A percentile compares a stretch with the other conserved stretches of the same genome.
Conservation (phyloP, 768 basidiomycete species). For the Phlegmacium glaucopus region DNA sequence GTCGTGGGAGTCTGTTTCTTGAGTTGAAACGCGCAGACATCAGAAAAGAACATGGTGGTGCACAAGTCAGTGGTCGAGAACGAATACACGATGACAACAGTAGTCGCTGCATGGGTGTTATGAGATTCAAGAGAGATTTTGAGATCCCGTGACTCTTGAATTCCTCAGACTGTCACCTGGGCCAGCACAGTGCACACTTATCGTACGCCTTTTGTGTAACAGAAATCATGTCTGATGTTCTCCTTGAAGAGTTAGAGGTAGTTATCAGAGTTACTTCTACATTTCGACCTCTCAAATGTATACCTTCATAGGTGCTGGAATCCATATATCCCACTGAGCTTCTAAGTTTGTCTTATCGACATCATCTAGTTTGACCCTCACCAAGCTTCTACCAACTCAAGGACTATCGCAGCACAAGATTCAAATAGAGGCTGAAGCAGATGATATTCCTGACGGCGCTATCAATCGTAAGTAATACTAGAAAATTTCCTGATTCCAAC, state of each 20-base stretch:
- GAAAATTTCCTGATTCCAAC: conserved; percentile 8
- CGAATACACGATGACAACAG: too few relatives aligned
- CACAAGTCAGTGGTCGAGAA: too few relatives aligned
- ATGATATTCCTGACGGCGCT: conserved; percentile 62
- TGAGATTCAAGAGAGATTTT: too few relatives aligned
- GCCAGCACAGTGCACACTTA: too few relatives aligned
- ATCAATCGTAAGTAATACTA: conserved; percentile 48
- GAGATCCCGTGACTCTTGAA: not conserved
- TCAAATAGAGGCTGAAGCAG: conserved; percentile 85
- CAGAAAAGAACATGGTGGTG: too few relatives aligned
- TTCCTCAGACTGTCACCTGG: too few relatives aligned
- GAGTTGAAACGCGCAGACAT: too few relatives aligned
- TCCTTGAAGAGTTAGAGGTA: conserved; percentile 93
- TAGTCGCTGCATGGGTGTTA: too few relatives aligned
- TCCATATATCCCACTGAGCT: conserved; percentile 95
- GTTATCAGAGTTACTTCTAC: conserved; percentile 2
- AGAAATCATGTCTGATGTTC: conserved; percentile 69
- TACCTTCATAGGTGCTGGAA: conserved; percentile 70
- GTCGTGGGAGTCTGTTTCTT: too few relatives aligned
- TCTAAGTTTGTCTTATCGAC: conserved; percentile 65
- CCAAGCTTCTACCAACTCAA: conserved; percentile 51
- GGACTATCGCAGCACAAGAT: conserved; percentile 83
- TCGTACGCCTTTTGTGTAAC: too few relatives aligned
- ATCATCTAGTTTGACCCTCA: conserved; percentile 24
- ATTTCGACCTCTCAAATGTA: conserved; percentile 7